Base-by-base conservation (phyloP, 306 rosid genomes). In the Dalbergia cultrata region DNA sequence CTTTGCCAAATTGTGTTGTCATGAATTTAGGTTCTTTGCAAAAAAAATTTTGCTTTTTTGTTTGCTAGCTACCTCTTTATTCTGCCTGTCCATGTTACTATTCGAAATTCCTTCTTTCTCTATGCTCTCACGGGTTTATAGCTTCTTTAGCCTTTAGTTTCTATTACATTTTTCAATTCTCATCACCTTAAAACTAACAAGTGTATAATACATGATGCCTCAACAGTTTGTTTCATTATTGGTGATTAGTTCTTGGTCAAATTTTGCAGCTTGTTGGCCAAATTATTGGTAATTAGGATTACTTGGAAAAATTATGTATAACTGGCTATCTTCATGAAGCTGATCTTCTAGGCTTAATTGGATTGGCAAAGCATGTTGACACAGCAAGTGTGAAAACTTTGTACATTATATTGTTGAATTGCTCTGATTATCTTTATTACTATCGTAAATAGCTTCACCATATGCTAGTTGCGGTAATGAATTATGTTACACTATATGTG, bases 1-100 rank as follows among this genome's bases (percentile, higher is more conserved):
- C 77, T 68, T 59, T 37, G 14, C 45, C 74, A 44, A 11, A 4
- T 61, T 39, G 2, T 13, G 52, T 65, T 18, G 5, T 9, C 72
- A 12, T 16, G 33, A 77, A 72, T 70, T 68, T 86, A 62, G 84
- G 72, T 85, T 61, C 59, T 22, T 54, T 41, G 17, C 65, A 33
- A 69, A 57, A n/a, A n/a, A n/a, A n/a, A n/a, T n/a, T n/a, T n/a
- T n/a, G n/a, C n/a, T n/a, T 47, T 60, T 54, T 3, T 49, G 26
- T 49, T 75, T 67, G 44, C 33, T 75, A 17, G 13, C 68, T 58
- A 22, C 14, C 9, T 17, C 74, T 44, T 56, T 60, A n/a, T n/a
- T n/a, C n/a, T n/a, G n/a, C n/a, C n/a, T n/a, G n/a, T n/a, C n/a
- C n/a, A n/a, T n/a, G n/a, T n/a, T n/a, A n/a, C n/a, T n/a, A n/a